Evolutionary conservation across 176 grass and related monocot species (phyloP).

Genomic region (Olyra latifolia): DNA sequence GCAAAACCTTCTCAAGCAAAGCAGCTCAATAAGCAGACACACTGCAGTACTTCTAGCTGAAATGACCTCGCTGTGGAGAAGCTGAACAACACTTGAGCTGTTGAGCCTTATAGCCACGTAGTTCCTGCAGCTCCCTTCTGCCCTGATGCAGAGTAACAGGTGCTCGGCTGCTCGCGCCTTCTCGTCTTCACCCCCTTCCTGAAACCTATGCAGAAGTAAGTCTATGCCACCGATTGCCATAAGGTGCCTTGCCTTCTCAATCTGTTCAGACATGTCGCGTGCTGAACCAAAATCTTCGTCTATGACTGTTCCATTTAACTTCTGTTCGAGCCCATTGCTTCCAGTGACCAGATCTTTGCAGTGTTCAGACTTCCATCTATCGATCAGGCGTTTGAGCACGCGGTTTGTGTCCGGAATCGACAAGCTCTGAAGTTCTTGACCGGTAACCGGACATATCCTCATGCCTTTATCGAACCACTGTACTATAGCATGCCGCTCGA

Average conservation of each 20-base stretch:
- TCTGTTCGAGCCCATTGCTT: neutral
- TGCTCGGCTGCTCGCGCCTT: constrained; percentile 30
- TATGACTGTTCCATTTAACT: neutral
- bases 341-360: neutral
- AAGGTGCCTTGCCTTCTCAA: constrained; percentile 46
- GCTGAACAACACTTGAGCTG: constrained; percentile 28
- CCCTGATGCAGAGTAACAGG: constrained; percentile 50
- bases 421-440: constrained; percentile 27
- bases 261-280: constrained; percentile 24
- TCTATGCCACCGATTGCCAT: constrained; percentile 56
- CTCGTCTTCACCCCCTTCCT: constrained; percentile 21
- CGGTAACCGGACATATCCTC: constrained; percentile 33
- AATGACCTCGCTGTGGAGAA: constrained; percentile 35
- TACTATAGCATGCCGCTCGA: constrained; percentile 45
- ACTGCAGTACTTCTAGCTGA: constrained; percentile 29
- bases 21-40: constrained; percentile 42
- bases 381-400: constrained; percentile 47
- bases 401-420: constrained; percentile 45
- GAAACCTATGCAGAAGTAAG: constrained; percentile 44
- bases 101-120: constrained; percentile 47
- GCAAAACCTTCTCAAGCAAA: constrained; percentile 47
- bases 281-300: constrained; percentile 3
- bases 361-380: constrained; percentile 42
- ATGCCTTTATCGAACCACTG: constrained; percentile 49
- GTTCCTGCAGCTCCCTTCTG: constrained; percentile 54